Evolutionary conservation across 148 eudicot genomes (phyloP), one percentile per base, ranked within the genome.

Genomic region (Fagopyrum esculentum): DNA sequence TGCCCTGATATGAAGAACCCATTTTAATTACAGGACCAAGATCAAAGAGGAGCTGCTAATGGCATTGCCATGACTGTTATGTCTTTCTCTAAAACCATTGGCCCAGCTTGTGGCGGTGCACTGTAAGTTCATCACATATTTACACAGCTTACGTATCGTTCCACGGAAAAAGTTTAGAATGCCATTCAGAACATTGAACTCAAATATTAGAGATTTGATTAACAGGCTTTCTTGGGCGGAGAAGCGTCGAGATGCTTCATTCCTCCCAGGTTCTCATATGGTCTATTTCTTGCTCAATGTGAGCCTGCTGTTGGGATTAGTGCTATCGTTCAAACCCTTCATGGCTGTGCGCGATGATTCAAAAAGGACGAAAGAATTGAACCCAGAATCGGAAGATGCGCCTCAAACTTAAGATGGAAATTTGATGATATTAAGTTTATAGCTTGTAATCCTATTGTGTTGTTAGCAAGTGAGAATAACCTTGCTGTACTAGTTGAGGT

Each of bases 1-100:
- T 56, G 26, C 26, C 26, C 26, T 22, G 26, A 22, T 22, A 22
- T 0, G 26, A 22, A 22, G 12, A 49, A 49, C 1, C 52, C 45
- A 35, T 50, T 35, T 56, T 45, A 6, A 71, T n/a, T 46, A 78
- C 78, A 90, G 98, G 91, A 86, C 22, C 98, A 93, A 85, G 76
- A 87, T 71, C 93, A 93, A 85, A 82, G 98, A 69, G 98, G 98
- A 78, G 93, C 96, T 35, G 98, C 98, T 55, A 93, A 90, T 76
- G 98, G 98, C 69, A 78, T 93, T 48, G 78, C 96, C 74, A 87
- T 93, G 96, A 89, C 91, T 45, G 47, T 80, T 8, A 84, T 84
- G 90, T 90, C 98, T 66, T 68, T 90, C 75, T 90, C 80, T 77
- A 93, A 90, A 84, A 87, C 96, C 15, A 78, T 72, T 68, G 98